Percentiles rank a stretch among this genome's conserved stretches.
Evolutionary conservation across 495 filamentous ascomycete species (phyloP).

Genomic region (Xylaria nigripes): DNA sequence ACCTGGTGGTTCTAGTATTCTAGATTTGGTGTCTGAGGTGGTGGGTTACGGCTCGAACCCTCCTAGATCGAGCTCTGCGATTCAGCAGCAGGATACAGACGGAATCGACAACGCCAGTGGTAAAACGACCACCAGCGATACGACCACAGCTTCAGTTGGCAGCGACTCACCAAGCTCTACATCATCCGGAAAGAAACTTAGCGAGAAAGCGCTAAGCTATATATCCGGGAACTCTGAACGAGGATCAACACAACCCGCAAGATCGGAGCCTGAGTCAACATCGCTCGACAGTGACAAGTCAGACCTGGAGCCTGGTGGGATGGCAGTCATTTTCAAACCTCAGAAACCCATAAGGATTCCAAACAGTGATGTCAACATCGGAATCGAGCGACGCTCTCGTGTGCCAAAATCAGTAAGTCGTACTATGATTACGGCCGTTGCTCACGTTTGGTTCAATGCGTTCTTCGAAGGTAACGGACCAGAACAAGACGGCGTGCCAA

Average conservation of each 20-base stretch:
- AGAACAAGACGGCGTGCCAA: conserved; percentile 44
- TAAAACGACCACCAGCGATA: conserved; percentile 13
- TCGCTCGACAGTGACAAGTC: conserved; percentile 14
- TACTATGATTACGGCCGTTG: conserved; percentile 85
- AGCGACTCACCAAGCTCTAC: conserved; percentile 8
- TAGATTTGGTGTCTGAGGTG: conserved; percentile 47
- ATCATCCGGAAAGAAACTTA: conserved; percentile 8
- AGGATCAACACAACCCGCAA: conserved; percentile 7
- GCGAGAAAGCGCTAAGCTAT: conserved; percentile 9
- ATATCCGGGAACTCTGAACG: conserved; percentile 11
- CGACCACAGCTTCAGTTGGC: background rate
- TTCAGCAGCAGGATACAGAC: conserved; percentile 16
- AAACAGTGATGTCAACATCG: conserved; percentile 81
- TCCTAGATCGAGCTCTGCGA: background rate
- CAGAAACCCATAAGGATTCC: conserved; percentile 51
- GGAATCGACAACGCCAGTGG: conserved; percentile 22
- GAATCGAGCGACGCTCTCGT: conserved; percentile 63
- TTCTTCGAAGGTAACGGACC: conserved; percentile 82
- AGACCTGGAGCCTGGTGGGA: conserved; percentile 41
- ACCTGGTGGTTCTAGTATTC: conserved; percentile 36
- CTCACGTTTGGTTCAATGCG: conserved; percentile 93
- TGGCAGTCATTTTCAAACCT: conserved; percentile 73
- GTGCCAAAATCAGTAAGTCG: conserved; percentile 69
- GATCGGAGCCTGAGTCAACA: background rate
- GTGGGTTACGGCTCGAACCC: conserved; percentile 32